Evolutionary conservation across 768 basidiomycete genomes (phyloP).

Genomic region (Podaxis pistillaris): DNA sequence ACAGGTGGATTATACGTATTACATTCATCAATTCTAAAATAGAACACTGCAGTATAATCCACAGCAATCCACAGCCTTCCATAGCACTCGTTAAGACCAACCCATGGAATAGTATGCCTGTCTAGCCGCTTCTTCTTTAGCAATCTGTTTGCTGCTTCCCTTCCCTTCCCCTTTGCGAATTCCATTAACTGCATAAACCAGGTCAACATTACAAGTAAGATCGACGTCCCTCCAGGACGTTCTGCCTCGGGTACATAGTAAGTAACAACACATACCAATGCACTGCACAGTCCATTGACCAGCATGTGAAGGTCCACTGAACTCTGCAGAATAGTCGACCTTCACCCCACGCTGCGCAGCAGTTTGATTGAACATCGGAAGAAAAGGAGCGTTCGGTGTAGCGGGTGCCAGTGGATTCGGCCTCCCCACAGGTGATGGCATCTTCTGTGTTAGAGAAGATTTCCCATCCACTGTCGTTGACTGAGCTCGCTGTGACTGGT

Average conservation of each 20-base stretch:
- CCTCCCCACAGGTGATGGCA: conserved; percentile 17
- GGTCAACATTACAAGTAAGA: conserved; percentile 3
- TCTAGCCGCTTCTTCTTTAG: conserved; percentile 76
- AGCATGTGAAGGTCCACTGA: conserved; percentile 66
- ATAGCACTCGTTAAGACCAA: conserved; percentile 46
- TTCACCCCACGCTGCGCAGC: conserved; percentile 62
- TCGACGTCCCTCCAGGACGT: conserved; percentile 1
- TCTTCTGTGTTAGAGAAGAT: conserved; percentile 2
- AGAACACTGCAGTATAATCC: neutral
- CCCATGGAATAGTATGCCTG: conserved; percentile 75
- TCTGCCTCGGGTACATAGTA: conserved; percentile 1
- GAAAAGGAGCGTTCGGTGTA: conserved; percentile 60
- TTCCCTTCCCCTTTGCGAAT: conserved; percentile 62
- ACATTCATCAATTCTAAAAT: neutral
- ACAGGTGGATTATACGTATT: neutral
- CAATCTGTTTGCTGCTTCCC: conserved; percentile 71
- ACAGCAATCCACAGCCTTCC: neutral
- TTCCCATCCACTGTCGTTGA: conserved; percentile 6
- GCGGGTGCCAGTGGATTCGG: conserved; percentile 63
- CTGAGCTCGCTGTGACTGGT: conserved; percentile 4
- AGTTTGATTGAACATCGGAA: conserved; percentile 74
- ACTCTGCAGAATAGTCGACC: conserved; percentile 59
- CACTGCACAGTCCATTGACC: conserved; percentile 67
- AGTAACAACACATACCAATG: conserved; percentile 50
- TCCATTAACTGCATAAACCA: conserved; percentile 55